Percentiles rank a stretch among this genome's conserved stretches.
Conservation (phyloP, 768 basidiomycete genomes). For the Tubosaeta brunneosetosa region DNA sequence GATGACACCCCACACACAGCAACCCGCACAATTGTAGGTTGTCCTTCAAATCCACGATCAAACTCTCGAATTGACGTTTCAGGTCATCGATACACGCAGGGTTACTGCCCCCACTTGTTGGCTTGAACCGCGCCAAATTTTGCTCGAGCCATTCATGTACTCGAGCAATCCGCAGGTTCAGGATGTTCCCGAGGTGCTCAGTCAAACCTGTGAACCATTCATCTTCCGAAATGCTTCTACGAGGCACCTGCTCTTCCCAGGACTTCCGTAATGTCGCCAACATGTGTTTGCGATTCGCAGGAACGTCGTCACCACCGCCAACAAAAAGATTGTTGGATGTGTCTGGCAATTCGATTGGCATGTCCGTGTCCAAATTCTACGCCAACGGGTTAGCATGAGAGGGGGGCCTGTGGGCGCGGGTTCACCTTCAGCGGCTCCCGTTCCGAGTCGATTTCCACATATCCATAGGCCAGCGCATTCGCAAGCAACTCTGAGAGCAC, state of each 20-base stretch:
- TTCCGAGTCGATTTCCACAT: constrained; percentile 41
- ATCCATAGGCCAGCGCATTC: constrained; percentile 46
- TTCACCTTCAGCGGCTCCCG: constrained; percentile 51
- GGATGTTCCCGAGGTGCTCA: no score
- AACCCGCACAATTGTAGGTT: constrained; percentile 47
- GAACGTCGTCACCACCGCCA: constrained; percentile 8
- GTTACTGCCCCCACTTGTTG: no score
- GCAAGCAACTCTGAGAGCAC: constrained; percentile 38
- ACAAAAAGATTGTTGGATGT: constrained; percentile 34
- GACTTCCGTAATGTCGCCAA: constrained; percentile 11
- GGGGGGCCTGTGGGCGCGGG: no score
- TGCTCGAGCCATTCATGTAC: constrained; percentile 47
- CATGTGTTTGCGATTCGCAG: constrained; percentile 14
- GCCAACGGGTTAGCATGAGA: not conserved
- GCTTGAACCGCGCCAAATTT: constrained; percentile 46
- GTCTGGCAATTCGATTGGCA: constrained; percentile 35
- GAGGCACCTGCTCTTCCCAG: constrained; percentile 16
- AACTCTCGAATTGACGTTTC: constrained; percentile 38
- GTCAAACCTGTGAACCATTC: constrained; percentile 40
- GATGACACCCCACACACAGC: constrained; percentile 44
- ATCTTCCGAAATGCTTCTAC: constrained; percentile 20
- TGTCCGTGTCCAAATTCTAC: constrained; percentile 53
- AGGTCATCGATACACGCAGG: constrained; percentile 42
- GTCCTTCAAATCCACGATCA: constrained; percentile 42
- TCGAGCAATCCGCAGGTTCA: constrained; percentile 41